These are phyloP conservation scores for Tolypocladium cylindrosporum DNA, from an alignment of 2,329 filamentous ascomycete genomes.

Conservation along the genomic window DNA sequence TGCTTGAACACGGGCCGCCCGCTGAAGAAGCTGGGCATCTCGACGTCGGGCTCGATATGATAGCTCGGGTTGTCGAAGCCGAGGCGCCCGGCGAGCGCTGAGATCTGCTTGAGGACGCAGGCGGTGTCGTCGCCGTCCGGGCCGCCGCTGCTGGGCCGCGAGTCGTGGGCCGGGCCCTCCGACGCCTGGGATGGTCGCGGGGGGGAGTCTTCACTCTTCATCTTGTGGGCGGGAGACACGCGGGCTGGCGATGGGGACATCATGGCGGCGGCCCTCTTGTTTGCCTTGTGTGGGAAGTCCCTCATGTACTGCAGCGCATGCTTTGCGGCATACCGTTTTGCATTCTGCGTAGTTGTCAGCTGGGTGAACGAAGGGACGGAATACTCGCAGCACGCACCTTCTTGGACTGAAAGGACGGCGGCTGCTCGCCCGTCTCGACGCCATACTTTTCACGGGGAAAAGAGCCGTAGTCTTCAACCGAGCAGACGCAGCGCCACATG, in stretches of 20 bases:
- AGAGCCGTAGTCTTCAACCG: constrained; percentile 8
- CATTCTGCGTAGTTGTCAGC: constrained; percentile 19
- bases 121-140: not conserved
- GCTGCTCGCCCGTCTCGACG: constrained; percentile 11
- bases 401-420: constrained; percentile 32
- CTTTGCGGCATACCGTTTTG: constrained; percentile 43
- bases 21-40: constrained; percentile 18
- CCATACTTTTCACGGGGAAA: constrained; percentile 25
- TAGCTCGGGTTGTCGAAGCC: constrained; percentile 24
- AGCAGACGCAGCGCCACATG: constrained; percentile 17
- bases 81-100: constrained; percentile 21
- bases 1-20: constrained; percentile 25
- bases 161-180: not conserved
- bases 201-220: constrained; percentile 3
- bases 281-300: not conserved
- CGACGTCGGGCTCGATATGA: constrained; percentile 11
- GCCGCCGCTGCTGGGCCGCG: not conserved
- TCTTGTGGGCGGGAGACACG: not conserved
- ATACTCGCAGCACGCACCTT: constrained; percentile 24
- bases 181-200: not conserved
- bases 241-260: not conserved
- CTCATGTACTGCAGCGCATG: constrained; percentile 32
- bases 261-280: not conserved
- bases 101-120: constrained; percentile 16
- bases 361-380: not conserved